Base-by-base conservation (phyloP, 192 early-diverging fungal genomes). In the Backusella liffmaniae region DNA sequence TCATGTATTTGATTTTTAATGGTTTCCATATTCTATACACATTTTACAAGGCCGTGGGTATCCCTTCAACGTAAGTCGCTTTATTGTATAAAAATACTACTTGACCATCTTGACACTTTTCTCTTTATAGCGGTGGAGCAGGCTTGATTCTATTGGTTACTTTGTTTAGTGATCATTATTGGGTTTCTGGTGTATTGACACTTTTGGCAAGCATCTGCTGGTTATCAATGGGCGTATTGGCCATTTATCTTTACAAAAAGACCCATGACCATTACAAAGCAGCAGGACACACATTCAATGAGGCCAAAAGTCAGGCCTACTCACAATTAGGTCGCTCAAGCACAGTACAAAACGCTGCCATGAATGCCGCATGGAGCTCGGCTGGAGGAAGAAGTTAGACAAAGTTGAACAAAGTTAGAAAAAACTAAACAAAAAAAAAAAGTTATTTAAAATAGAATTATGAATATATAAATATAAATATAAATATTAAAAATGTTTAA, bases 41-140 rank as follows among this genome's bases (percentile, higher is more conserved):
- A 4, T 87, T 89, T 51, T 95, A 96, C 85, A 95, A 95, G 94
- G 89, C 91, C 4, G 88, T 95, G 71, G 95, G 95, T 42, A 92
- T 96, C 77, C 93, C 93, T 3, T 90, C 90, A 37, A 91, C 91
- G 87, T 88, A 88, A 80, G 87, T 3, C 32, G 32, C 32, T 78
- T 15, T 35, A 34, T 41, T 1, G 4, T 66, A 35, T 7, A 53
- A n/a, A 74, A 15, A 49, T 16, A 15, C 18, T 56, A 16, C 4
- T 8, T 74, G 32, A 32, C 7, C 13, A 30, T 53, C 0, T 36
- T 69, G 18, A 26, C 16, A 18, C 4, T 30, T 7, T 42, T 15
- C 7, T 67, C n/a, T 56, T 37, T 44, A 3, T 73, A 88, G 87
- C 35, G 95, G 95, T 39, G 89, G 91, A 23, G 92, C 90, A 30